Evolutionary conservation across 345 rosid genomes (phyloP).

Genomic region (Eutrema japonicum): DNA sequence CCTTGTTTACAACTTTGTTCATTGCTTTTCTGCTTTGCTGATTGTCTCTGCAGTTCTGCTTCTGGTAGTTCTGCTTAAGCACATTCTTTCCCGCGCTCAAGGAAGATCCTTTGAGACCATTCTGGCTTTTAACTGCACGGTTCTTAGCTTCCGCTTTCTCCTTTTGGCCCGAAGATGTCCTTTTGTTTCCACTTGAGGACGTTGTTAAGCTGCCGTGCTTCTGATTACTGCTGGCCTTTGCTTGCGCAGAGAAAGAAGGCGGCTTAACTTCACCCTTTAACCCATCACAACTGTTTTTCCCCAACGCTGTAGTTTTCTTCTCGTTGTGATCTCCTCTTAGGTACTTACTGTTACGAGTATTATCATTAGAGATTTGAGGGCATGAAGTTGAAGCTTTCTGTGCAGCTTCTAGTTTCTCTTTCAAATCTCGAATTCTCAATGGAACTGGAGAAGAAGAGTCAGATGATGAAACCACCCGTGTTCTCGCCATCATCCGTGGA

Average conservation of each 20-base stretch:
- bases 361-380: slow-evolving; percentile 29
- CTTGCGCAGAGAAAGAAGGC: slow-evolving; percentile 87
- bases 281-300: slow-evolving; percentile 55
- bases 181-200: slow-evolving; percentile 39
- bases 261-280: slow-evolving; percentile 64
- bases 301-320: slow-evolving; percentile 46
- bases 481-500: slow-evolving; percentile 56
- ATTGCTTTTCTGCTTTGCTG: slow-evolving; percentile 51
- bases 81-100: slow-evolving; percentile 59
- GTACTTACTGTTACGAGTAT: slow-evolving; percentile 45
- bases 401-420: slow-evolving; percentile 67
- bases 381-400: slow-evolving; percentile 48
- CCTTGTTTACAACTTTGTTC: slow-evolving; percentile 54
- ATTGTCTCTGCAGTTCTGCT: slow-evolving; percentile 69
- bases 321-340: slow-evolving; percentile 36
- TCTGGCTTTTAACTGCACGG: slow-evolving; percentile 64
- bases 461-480: slow-evolving; percentile 54
- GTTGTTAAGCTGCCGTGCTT: slow-evolving; percentile 62
- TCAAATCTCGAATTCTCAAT: slow-evolving; percentile 64
- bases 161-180: slow-evolving; percentile 41
- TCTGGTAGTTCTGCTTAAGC: slow-evolving; percentile 87
- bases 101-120: slow-evolving; percentile 56
- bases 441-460: slow-evolving; percentile 72
- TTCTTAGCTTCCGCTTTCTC: slow-evolving; percentile 61
- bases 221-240: slow-evolving; percentile 73